These are phyloP conservation scores for Brassica juncea DNA, from an alignment of 345 rosid genomes.

Conservation along the genomic window DNA sequence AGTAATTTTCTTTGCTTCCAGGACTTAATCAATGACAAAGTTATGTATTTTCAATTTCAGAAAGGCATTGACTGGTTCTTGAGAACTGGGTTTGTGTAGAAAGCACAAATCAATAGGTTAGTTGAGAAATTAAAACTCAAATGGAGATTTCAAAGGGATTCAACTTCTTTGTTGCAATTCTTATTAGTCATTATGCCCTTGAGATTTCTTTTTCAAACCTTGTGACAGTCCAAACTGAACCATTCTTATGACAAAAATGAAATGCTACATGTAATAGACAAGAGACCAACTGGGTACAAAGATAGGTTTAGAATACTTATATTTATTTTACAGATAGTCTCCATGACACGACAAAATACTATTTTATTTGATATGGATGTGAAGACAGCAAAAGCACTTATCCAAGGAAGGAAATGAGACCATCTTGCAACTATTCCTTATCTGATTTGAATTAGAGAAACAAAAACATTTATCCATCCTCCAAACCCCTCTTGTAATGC, in stretches of 20 bases:
- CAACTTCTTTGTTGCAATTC: no score
- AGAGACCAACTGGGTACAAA: background rate
- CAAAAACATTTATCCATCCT: constrained; percentile 49
- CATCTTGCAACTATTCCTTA: constrained; percentile 3
- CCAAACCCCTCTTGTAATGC: constrained; percentile 49
- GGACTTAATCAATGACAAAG: no score
- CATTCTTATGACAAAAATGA: background rate
- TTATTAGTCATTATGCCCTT: no score
- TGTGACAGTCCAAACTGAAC: background rate
- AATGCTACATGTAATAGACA: background rate
- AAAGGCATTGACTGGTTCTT: no score
- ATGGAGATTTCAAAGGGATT: no score
- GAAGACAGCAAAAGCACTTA: background rate
- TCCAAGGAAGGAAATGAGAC: constrained; percentile 9
- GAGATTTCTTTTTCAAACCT: no score
- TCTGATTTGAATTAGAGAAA: constrained; percentile 38
- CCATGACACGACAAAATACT: background rate
- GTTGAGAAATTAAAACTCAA: no score
- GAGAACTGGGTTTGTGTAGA: no score
- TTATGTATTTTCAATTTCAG: no score
- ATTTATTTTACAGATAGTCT: background rate
- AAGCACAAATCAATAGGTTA: no score
- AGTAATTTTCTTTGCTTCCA: no score
- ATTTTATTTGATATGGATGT: background rate
- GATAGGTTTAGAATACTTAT: background rate